phyloP scores from a whole-genome alignment of 2,329 filamentous ascomycete species.

The Nemania diffusa region DNA sequence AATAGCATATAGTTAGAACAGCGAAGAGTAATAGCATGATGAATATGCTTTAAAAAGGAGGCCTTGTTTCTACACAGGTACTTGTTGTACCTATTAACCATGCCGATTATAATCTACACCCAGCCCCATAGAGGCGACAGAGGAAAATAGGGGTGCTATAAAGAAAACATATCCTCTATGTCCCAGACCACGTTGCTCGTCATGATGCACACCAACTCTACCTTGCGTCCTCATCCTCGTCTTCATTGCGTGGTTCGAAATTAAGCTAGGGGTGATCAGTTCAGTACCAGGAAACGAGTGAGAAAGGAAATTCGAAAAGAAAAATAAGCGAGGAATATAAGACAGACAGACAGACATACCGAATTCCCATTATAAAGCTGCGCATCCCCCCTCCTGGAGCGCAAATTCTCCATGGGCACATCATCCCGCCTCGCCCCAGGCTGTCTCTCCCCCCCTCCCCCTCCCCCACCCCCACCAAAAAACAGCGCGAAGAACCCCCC shows the following conservation, averaged over 20 bases:
- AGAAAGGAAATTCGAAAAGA: background rate
- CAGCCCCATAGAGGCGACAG: background rate
- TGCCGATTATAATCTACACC: background rate
- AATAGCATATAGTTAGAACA: background rate
- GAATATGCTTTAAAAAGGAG: background rate
- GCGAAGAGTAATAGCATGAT: background rate
- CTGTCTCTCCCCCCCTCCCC: slow-evolving; percentile 9
- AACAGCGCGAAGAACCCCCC: slow-evolving; percentile 43
- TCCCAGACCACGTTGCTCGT: background rate
- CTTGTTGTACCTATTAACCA: background rate
- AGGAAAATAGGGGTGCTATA: background rate
- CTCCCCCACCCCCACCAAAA: slow-evolving; percentile 35
- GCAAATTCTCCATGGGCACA: slow-evolving; percentile 48
- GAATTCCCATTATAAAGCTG: slow-evolving; percentile 94
- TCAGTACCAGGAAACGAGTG: background rate
- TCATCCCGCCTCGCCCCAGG: slow-evolving; percentile 31
- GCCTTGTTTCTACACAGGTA: background rate
- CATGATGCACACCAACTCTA: background rate
- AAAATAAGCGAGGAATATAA: background rate
- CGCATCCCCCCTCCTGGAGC: slow-evolving; percentile 57
- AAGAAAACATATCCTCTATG: background rate
- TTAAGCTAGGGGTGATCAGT: slow-evolving; percentile 24
- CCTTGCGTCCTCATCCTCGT: slow-evolving; percentile 19
- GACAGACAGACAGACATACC: slow-evolving; percentile 69
- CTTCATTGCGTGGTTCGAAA: slow-evolving; percentile 34